Evolutionary conservation across 2,329 filamentous ascomycete species (phyloP).

Genomic region (Cladosporium sp.): DNA sequence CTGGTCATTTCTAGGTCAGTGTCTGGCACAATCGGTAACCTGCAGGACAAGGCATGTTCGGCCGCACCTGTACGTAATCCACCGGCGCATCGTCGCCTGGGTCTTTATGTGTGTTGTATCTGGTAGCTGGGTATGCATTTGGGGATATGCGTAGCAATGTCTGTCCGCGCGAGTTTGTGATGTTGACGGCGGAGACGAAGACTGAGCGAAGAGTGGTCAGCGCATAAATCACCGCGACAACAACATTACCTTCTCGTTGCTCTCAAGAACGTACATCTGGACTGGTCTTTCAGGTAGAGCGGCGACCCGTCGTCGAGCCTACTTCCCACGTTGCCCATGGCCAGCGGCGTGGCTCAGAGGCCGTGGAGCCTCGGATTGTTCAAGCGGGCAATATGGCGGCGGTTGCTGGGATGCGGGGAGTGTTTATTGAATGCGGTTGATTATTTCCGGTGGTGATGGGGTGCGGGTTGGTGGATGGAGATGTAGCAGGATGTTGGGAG

Average conservation of each 20-base stretch:
- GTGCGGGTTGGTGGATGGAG: neutral
- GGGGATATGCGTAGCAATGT: constrained; percentile 73
- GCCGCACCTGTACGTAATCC: constrained; percentile 88
- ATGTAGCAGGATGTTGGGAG: neutral
- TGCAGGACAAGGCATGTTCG: too few species aligned
- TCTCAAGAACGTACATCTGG: constrained; percentile 80
- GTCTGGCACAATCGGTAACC: neutral
- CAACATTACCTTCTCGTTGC: too few species aligned
- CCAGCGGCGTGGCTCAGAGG: constrained; percentile 18
- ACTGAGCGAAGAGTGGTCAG: constrained; percentile 53
- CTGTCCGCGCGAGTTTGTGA: constrained; percentile 76
- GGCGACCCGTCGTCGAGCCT: constrained; percentile 76
- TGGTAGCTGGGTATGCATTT: constrained; percentile 81
- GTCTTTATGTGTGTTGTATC: constrained; percentile 69
- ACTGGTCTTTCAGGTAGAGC: constrained; percentile 87
- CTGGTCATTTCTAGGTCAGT: constrained; percentile 45
- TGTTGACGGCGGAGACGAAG: constrained; percentile 75
- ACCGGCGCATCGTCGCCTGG: constrained; percentile 69
- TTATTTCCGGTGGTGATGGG: neutral
- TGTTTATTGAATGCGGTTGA: too few species aligned
- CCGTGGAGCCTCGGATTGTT: constrained; percentile 18
- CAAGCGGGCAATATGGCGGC: constrained; percentile 20
- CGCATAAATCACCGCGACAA: neutral
- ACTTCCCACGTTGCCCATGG: constrained; percentile 90
- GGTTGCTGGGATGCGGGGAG: constrained; percentile 7